A percentile compares a stretch with the other conserved stretches of the same genome.
phyloP scores from a whole-genome alignment of 352 stramenopile genomes.

The Globisporangium camurandrum region DNA sequence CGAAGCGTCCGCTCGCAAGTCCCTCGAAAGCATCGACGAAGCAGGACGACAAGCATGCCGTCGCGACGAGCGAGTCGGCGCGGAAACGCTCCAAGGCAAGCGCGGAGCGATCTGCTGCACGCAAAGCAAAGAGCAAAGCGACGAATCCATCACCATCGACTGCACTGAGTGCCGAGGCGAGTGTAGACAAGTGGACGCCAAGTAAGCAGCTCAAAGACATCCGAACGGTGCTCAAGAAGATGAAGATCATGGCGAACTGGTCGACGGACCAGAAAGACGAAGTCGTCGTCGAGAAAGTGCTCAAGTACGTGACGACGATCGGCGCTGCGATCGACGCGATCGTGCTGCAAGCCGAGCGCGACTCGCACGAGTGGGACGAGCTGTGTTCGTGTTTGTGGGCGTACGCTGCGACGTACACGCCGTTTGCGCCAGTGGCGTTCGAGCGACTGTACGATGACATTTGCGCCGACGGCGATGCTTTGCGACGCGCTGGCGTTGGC shows the following conservation, averaged over 20 bases:
- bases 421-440: slow-evolving; percentile 65
- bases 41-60: background rate
- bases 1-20: slow-evolving; percentile 3
- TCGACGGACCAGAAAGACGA: slow-evolving; percentile 76
- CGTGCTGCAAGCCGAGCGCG: slow-evolving; percentile 28
- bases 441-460: slow-evolving; percentile 86
- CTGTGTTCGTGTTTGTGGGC: slow-evolving; percentile 74
- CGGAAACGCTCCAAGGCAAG: slow-evolving; percentile 26
- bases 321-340: slow-evolving; percentile 74
- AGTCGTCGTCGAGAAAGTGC: slow-evolving; percentile 81
- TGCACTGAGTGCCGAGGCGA: slow-evolving; percentile 36
- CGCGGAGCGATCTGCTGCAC: slow-evolving; percentile 5
- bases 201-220: slow-evolving; percentile 71
- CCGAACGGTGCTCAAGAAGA: slow-evolving; percentile 78
- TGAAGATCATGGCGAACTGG: slow-evolving; percentile 80
- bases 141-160: slow-evolving; percentile 3
- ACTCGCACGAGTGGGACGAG: slow-evolving; percentile 51
- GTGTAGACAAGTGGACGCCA: slow-evolving; percentile 74
- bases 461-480: slow-evolving; percentile 53
- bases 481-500: slow-evolving; percentile 15
- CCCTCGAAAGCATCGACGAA: slow-evolving; percentile 10
- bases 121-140: slow-evolving; percentile 4
- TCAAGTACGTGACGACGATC: slow-evolving; percentile 82
- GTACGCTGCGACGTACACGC: slow-evolving; percentile 68
- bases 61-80: slow-evolving; percentile 13